These are phyloP conservation scores for Kodamaea alishanica DNA, from an alignment of 1,139 yeast genomes.

Conservation along the genomic window DNA sequence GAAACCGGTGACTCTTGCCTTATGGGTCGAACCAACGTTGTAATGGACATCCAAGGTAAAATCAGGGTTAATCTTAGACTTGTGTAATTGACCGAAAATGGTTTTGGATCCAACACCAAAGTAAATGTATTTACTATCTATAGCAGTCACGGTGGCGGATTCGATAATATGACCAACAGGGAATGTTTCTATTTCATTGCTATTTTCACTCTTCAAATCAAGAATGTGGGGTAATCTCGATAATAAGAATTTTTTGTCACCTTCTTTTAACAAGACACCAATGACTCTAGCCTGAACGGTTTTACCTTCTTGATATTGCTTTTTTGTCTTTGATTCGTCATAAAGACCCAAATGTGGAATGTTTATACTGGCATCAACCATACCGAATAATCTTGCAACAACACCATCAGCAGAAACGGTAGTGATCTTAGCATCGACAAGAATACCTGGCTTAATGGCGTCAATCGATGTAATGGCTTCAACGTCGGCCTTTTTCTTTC, in stretches of 20 bases:
- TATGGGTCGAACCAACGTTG: conserved; percentile 60
- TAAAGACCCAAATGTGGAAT: conserved; percentile 60
- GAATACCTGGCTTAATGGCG: conserved; percentile 78
- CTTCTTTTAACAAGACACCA: conserved; percentile 55
- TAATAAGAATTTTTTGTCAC: conserved; percentile 57
- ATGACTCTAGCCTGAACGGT: conserved; percentile 66
- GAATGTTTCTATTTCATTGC: conserved; percentile 54
- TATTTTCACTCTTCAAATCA: conserved; percentile 24
- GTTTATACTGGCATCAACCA: conserved; percentile 69
- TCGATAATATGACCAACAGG: conserved; percentile 76
- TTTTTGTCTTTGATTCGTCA: conserved; percentile 48
- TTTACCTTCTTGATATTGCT: conserved; percentile 64
- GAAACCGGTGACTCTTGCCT: conserved; percentile 74
- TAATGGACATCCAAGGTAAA: conserved; percentile 50
- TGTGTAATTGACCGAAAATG: conserved; percentile 64
- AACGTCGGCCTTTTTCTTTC: conserved; percentile 43
- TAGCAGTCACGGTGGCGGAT: conserved; percentile 52
- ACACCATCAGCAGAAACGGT: conserved; percentile 61
- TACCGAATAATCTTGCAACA: conserved; percentile 65
- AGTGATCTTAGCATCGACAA: conserved; percentile 70
- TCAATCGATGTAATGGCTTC: conserved; percentile 66
- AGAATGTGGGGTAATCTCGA: conserved; percentile 61
- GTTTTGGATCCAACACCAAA: conserved; percentile 56
- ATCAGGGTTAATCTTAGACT: conserved; percentile 61
- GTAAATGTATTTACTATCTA: conserved; percentile 53